Evolutionary conservation across 106 monocot species (phyloP), one percentile per base, ranked within the genome.

Genomic region (Dendrobium chrysotoxum): DNA sequence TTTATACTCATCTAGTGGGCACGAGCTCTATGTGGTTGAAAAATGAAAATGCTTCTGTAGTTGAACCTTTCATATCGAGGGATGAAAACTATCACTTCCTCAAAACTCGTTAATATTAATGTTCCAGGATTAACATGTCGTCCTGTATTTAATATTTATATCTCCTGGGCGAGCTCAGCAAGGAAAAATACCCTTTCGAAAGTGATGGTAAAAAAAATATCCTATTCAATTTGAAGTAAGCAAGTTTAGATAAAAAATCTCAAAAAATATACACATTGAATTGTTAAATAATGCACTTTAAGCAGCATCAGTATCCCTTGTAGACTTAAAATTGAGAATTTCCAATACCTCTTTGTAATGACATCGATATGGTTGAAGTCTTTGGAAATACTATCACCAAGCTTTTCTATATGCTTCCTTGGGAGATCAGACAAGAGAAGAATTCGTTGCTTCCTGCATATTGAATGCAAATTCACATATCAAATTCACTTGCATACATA

Each of bases 381-480:
- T 89, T 95, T 99, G n/a, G 89, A 72, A 64, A 95, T 83, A 80
- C 80, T 90, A 80, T 95, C 93, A 45, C 91, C 88, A 72, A 95
- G 82, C 84, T 91, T 99, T 71, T 95, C 99, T 41, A 93, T 88
- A 39, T 95, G 95, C 85, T 93, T 99, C 81, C 99, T 89, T 55
- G 99, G 95, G 26, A 95, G 88, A 81, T 99, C 99, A 58, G 99
- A 99, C 46, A 99, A 86, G 15, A 99, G 90, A 84, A 99, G 92
- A 81, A 99, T 89, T 72, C 91, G 88, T 85, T 99, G 99, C 85
- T 90, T 99, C 93, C 99, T 99, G 81, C 45, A 88, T 30, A 82
- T 79, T 84, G 82, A 40, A 39, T 25, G 72, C 80, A 46, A 38
- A 83, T 65, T 66, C 5, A 81, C 44, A 76, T 47, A 50, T 45